phyloP scores from a whole-genome alignment of 169 alveolate species.

The Cystoisospora suis region DNA sequence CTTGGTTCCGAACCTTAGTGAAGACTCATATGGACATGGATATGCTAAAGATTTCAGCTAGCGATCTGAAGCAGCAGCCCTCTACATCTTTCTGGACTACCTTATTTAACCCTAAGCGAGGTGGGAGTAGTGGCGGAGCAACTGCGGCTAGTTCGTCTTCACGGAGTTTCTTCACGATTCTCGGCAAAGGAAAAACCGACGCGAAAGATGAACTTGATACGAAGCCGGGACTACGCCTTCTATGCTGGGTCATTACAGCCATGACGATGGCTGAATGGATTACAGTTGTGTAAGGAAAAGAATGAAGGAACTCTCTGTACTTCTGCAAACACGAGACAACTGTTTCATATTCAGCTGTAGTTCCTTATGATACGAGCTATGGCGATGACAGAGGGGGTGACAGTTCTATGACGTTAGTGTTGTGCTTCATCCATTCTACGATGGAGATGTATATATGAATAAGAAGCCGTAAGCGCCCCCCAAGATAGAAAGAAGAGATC shows the following conservation, averaged over 20 bases:
- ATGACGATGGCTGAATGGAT: constrained; percentile 27
- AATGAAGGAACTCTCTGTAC: background rate
- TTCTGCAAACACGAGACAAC: background rate
- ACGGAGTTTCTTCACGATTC: background rate
- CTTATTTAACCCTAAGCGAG: background rate
- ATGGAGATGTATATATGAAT: too few species aligned
- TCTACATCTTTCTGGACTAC: background rate
- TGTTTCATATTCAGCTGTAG: too few species aligned
- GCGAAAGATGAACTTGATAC: too few species aligned
- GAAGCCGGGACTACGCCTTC: background rate
- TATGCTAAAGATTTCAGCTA: background rate
- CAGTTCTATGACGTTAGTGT: too few species aligned
- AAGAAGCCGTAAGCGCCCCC: too few species aligned
- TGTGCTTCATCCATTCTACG: too few species aligned
- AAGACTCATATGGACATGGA: constrained; percentile 8
- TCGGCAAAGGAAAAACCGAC: background rate
- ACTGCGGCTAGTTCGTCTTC: background rate
- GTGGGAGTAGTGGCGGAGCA: background rate
- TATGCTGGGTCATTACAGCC: constrained; percentile 4
- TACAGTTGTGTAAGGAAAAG: background rate
- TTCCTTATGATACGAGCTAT: too few species aligned
- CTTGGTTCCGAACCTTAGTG: constrained; percentile 17
- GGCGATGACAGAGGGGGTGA: too few species aligned
- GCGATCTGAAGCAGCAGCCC: background rate
- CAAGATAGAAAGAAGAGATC: too few species aligned